Evolutionary conservation across 2,329 filamentous ascomycete genomes (phyloP).

Genomic region (Alternaria burnsii): DNA sequence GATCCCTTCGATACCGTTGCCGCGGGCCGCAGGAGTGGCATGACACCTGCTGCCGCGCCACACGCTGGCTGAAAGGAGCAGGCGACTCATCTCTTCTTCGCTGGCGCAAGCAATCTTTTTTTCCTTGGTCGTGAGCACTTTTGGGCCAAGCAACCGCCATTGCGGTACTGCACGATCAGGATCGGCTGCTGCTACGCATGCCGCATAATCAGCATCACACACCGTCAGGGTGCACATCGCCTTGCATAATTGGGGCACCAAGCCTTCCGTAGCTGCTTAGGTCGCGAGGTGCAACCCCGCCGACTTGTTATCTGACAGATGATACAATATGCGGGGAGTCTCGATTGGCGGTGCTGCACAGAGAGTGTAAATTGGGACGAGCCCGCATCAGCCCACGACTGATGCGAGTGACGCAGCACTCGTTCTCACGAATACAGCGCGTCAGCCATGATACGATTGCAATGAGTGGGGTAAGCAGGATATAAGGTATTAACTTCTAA

Average conservation of each 20-base stretch:
- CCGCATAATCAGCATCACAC: conserved; percentile 25
- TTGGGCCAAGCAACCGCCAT: conserved; percentile 12
- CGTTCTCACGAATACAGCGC: not conserved
- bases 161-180: conserved; percentile 24
- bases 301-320: conserved; percentile 27
- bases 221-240: conserved; percentile 22
- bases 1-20: conserved; percentile 14
- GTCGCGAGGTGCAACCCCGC: conserved; percentile 23
- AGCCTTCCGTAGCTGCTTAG: conserved; percentile 22
- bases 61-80: conserved; percentile 15
- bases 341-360: not conserved
- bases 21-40: conserved; percentile 27
- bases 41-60: conserved; percentile 25
- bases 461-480: not conserved
- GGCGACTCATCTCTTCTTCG: conserved; percentile 17
- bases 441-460: not conserved
- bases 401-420: conserved; percentile 17
- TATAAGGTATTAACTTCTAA: conserved; percentile 7
- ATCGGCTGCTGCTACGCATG: conserved; percentile 20
- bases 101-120: conserved; percentile 4
- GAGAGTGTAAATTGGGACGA: conserved; percentile 14
- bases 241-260: conserved; percentile 18
- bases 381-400: conserved; percentile 26
- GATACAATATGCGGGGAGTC: conserved; percentile 20
- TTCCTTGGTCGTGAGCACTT: not conserved